Conservation (phyloP, 164 flowering plant species). For the Stephania japonica region DNA sequence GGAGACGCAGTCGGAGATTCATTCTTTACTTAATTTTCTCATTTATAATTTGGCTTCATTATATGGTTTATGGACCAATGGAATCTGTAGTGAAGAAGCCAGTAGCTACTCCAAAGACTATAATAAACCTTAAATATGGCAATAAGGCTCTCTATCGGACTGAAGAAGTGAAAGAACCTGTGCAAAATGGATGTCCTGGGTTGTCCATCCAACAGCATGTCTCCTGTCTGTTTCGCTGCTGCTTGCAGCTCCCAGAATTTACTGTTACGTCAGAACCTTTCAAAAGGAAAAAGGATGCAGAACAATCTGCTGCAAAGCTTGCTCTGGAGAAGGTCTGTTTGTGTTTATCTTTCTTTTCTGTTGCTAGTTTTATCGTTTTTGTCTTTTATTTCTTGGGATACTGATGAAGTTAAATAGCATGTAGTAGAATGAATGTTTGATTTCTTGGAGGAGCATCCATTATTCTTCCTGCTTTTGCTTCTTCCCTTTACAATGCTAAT, state of each 20-base stretch:
- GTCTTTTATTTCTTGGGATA: neutral
- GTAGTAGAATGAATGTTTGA: neutral
- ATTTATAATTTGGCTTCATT: neutral
- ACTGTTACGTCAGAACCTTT: constrained; percentile 56
- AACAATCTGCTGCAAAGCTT: constrained; percentile 82
- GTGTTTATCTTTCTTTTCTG: neutral
- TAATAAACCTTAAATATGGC: constrained; percentile 69
- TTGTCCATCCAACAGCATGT: constrained; percentile 56
- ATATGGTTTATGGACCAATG: constrained; percentile 14
- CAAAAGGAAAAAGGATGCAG: constrained; percentile 84
- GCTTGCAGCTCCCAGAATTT: constrained; percentile 74
- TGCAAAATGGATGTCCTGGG: constrained; percentile 74
- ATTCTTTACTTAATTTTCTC: neutral
- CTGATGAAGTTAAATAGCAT: neutral
- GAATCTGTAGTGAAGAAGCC: constrained; percentile 32
- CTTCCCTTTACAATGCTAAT: neutral
- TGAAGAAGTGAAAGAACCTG: constrained; percentile 58
- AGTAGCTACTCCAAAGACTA: constrained; percentile 61
- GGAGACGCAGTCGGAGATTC: neutral
- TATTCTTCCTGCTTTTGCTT: neutral
- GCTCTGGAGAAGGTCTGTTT: constrained; percentile 68
- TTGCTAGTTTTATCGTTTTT: neutral
- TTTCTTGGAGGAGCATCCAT: neutral
- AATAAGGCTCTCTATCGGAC: constrained; percentile 47
- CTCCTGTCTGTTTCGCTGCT: constrained; percentile 65